A percentile compares a stretch with the other conserved stretches of the same genome.
Conservation (phyloP, 345 rosid genomes). For the Luvunga scandens region DNA sequence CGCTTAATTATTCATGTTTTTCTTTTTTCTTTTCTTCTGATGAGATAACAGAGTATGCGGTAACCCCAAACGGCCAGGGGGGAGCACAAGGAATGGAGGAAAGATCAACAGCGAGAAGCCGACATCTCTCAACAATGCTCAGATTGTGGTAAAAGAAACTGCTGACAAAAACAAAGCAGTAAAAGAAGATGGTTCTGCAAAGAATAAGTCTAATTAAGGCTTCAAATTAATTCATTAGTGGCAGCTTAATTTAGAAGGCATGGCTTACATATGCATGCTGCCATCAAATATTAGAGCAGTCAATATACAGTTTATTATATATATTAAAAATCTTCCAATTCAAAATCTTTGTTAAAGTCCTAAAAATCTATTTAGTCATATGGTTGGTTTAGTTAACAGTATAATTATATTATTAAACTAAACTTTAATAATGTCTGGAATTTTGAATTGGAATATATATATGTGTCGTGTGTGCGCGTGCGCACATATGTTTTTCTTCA, state of each 20-base stretch:
- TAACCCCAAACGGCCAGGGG: background rate
- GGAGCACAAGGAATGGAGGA: background rate
- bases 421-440: no score
- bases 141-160: background rate
- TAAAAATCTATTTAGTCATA: no score
- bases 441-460: rapidly evolving
- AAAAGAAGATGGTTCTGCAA: background rate
- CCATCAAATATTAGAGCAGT: background rate
- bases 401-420: no score
- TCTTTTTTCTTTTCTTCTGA: background rate
- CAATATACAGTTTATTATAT: no score
- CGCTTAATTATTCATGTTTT: background rate
- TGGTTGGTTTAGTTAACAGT: no score
- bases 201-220: background rate
- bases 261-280: background rate
- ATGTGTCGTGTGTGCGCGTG: no score
- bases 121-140: background rate
- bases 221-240: background rate
- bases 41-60: background rate
- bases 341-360: no score
- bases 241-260: background rate
- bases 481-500: no score
- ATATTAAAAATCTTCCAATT: no score
- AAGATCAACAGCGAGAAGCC: background rate
- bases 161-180: background rate